A percentile compares a stretch with the other conserved stretches of the same genome.
Conservation (phyloP, 352 stramenopile species). For the Phytophthora ohioensis region DNA sequence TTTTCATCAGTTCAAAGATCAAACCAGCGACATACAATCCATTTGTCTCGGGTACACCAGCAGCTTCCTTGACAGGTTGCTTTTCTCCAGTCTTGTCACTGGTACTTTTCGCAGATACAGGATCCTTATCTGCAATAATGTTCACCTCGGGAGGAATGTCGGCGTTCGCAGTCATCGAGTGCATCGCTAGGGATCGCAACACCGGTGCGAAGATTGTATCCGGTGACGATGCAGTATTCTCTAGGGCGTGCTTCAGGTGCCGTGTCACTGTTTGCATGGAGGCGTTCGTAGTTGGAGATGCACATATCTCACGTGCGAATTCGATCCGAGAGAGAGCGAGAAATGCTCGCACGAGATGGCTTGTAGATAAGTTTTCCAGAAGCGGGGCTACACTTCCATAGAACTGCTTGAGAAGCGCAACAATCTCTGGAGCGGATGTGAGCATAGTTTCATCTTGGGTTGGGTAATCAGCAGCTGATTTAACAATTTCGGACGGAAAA, state of each 20-base stretch:
- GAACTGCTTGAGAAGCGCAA: conserved; percentile 42
- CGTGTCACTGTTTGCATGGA: conserved; percentile 56
- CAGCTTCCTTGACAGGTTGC: neutral
- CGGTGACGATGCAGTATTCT: conserved; percentile 29
- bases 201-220: conserved; percentile 48
- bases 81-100: too few relatives aligned
- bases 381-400: conserved; percentile 35
- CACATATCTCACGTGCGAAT: conserved; percentile 58
- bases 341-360: conserved; percentile 34
- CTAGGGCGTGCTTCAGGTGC: conserved; percentile 48
- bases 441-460: conserved; percentile 16
- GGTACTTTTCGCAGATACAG: too few relatives aligned
- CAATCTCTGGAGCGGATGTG: conserved; percentile 16
- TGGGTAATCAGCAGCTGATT: neutral
- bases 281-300: conserved; percentile 36
- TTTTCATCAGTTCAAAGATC: conserved; percentile 73
- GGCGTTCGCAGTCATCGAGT: conserved; percentile 15
- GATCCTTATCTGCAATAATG: conserved; percentile 33
- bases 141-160: conserved; percentile 42
- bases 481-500: conserved; percentile 34
- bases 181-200: conserved; percentile 32
- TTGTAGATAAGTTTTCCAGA: conserved; percentile 23
- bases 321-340: conserved; percentile 50
- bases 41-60: conserved; percentile 25
- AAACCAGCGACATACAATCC: conserved; percentile 62